These are phyloP conservation scores for Venturia pyrina DNA, from an alignment of 2,329 filamentous ascomycete genomes.

Conservation along the genomic window DNA sequence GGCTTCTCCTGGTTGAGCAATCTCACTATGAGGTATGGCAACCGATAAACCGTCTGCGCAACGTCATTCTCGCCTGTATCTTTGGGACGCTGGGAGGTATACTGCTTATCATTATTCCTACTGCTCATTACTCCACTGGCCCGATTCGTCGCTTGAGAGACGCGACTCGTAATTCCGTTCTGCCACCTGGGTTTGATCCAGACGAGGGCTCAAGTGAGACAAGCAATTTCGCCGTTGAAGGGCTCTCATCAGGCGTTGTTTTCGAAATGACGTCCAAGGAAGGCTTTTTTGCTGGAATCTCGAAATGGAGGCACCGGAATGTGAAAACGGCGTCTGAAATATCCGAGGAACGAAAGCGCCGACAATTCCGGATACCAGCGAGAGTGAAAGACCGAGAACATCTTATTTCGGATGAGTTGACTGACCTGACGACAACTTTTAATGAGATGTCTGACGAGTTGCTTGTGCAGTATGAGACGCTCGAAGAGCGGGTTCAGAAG, in stretches of 20 bases:
- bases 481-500: constrained; percentile 77
- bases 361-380: constrained; percentile 71
- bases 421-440: constrained; percentile 74
- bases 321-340: constrained; percentile 26
- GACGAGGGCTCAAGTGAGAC: background rate
- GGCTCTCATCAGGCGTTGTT: constrained; percentile 26
- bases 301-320: constrained; percentile 20
- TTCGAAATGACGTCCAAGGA: constrained; percentile 33
- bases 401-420: constrained; percentile 71
- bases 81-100: constrained; percentile 72
- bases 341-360: constrained; percentile 31
- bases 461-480: constrained; percentile 70
- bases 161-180: constrained; percentile 64
- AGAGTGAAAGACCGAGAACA: constrained; percentile 70
- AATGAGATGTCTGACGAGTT: constrained; percentile 93
- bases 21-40: constrained; percentile 61
- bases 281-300: constrained; percentile 31
- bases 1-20: constrained; percentile 76
- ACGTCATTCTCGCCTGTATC: constrained; percentile 73
- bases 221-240: constrained; percentile 26
- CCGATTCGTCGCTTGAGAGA: constrained; percentile 68
- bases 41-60: constrained; percentile 64
- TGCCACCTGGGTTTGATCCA: constrained; percentile 47
- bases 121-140: constrained; percentile 70
- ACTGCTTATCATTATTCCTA: constrained; percentile 61